Evolutionary conservation across 179 eudicot genomes (phyloP).

Genomic region (Heliamphora pulchella): DNA sequence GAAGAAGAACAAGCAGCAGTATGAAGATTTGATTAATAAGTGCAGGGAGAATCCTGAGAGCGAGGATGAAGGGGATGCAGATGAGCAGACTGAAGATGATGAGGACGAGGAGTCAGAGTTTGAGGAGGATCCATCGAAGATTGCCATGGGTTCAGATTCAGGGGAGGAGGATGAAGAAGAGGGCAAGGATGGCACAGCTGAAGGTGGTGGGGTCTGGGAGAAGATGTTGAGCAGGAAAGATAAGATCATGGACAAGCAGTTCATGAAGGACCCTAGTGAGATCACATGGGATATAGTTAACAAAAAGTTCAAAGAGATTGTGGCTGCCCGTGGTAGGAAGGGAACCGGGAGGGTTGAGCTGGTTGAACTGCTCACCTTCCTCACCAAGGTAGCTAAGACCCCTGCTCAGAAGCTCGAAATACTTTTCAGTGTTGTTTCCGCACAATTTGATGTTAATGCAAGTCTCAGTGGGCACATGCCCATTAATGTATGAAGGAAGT

Average conservation of each 20-base stretch:
- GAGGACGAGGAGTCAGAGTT: slow-evolving; percentile 35
- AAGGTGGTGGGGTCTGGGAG: slow-evolving; percentile 45
- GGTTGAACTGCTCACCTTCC: slow-evolving; percentile 86
- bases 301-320: slow-evolving; percentile 78
- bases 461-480: slow-evolving; percentile 86
- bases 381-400: slow-evolving; percentile 87
- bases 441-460: slow-evolving; percentile 85
- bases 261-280: slow-evolving; percentile 77
- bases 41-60: slow-evolving; percentile 65
- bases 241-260: slow-evolving; percentile 65
- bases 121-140: slow-evolving; percentile 34
- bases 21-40: slow-evolving; percentile 60
- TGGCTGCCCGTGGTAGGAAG: slow-evolving; percentile 79
- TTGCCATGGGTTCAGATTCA: slow-evolving; percentile 24
- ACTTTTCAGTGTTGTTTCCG: slow-evolving; percentile 75
- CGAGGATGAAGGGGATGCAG: slow-evolving; percentile 33
- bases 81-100: slow-evolving; percentile 21
- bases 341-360: slow-evolving; percentile 84
- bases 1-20: slow-evolving; percentile 78
- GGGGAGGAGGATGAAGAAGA: slow-evolving; percentile 37
- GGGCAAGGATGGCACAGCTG: slow-evolving; percentile 15
- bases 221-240: slow-evolving; percentile 55
- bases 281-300: slow-evolving; percentile 83
- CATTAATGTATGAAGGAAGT: slow-evolving; percentile 80
- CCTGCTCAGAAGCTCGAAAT: slow-evolving; percentile 96